Conservation (phyloP, 176 grass and related monocot species). For the Zea mays region DNA sequence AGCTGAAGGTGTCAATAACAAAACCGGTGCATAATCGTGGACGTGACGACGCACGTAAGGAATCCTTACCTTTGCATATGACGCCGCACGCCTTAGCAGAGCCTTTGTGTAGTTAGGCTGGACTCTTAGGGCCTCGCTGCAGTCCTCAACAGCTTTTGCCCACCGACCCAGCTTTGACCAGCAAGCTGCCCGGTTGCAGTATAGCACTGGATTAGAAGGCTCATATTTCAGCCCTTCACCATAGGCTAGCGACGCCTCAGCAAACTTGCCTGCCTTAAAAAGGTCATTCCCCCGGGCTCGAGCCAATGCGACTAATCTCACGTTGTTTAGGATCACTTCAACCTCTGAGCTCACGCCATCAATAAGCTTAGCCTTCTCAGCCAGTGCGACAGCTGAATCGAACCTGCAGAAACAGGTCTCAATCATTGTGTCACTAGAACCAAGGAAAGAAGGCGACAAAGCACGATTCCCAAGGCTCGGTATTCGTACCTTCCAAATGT, state of each 20-base stretch:
- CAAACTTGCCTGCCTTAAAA: constrained; percentile 54
- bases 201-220: constrained; percentile 51
- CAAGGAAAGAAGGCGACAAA: not conserved
- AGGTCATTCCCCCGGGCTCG: constrained; percentile 56
- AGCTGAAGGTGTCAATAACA: constrained; percentile 36
- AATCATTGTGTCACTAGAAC: not conserved
- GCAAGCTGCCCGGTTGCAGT: constrained; percentile 72
- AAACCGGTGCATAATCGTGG: not conserved
- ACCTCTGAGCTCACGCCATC: constrained; percentile 55
- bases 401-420: constrained; percentile 51
- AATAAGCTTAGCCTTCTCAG: constrained; percentile 58
- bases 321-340: constrained; percentile 40
- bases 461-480: not conserved
- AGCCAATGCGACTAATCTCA: constrained; percentile 48
- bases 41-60: not conserved
- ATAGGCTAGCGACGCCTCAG: constrained; percentile 51
- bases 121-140: constrained; percentile 59
- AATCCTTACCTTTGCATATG: constrained; percentile 58
- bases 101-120: constrained; percentile 65
- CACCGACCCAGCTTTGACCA: constrained; percentile 57
- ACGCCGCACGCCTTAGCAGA: constrained; percentile 60
- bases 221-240: constrained; percentile 70
- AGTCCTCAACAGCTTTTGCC: constrained; percentile 64
- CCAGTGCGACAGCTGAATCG: constrained; percentile 51
- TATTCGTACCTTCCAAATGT: constrained; percentile 68